phyloP scores from a whole-genome alignment of 345 rosid genomes.

The Euphorbia pulcherrima region DNA sequence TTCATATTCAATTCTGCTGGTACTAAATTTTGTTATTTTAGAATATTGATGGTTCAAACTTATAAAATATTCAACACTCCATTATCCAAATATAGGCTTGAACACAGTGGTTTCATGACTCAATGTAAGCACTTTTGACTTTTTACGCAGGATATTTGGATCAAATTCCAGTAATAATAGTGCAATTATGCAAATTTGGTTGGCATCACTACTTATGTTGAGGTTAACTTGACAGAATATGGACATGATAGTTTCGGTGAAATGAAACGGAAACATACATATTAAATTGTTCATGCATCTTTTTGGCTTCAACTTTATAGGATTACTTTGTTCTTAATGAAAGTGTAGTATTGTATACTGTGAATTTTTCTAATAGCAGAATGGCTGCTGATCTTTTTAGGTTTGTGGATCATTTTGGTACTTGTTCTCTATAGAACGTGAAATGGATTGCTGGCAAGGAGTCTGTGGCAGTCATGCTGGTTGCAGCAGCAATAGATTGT shows the following conservation, averaged over 20 bases:
- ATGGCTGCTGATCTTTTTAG: conserved; percentile 7
- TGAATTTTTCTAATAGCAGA: neutral
- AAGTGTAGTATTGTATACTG: neutral
- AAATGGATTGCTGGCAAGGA: conserved; percentile 50
- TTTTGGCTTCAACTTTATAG: neutral
- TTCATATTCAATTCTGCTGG: conserved; percentile 9
- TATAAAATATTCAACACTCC: no score
- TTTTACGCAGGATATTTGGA: no score
- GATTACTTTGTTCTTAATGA: neutral
- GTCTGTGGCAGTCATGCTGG: conserved; percentile 37
- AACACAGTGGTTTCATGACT: neutral
- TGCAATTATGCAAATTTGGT: no score
- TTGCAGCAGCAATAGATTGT: conserved; percentile 29
- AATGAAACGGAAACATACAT: no score
- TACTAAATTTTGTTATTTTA: no score
- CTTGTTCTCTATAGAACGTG: conserved; percentile 33
- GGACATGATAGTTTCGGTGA: no score
- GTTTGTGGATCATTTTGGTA: conserved; percentile 68
- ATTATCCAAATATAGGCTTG: conserved; percentile 19
- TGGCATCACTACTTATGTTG: no score
- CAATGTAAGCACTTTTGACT: neutral
- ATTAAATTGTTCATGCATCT: neutral
- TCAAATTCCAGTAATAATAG: no score
- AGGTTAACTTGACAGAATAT: no score
- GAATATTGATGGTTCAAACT: no score